phyloP scores from a whole-genome alignment of 176 grass and related monocot species.

The Oropetium thomaeum region DNA sequence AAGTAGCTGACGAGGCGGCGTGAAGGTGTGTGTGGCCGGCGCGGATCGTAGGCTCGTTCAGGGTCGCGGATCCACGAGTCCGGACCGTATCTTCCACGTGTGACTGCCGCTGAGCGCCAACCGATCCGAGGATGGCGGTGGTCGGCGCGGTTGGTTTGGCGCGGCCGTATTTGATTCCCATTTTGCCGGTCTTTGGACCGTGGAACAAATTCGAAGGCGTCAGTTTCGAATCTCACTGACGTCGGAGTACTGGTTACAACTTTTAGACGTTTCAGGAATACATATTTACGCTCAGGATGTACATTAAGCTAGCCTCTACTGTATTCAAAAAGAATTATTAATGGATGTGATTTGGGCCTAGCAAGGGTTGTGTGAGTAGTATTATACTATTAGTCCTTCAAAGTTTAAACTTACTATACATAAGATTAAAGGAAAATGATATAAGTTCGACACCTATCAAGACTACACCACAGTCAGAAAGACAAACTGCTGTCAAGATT shows the following conservation, averaged over 20 bases:
- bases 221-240: background rate
- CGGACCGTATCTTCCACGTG: background rate
- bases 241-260: background rate
- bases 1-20: slow-evolving; percentile 6
- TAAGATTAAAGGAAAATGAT: too few relatives aligned
- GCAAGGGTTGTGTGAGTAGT: too few relatives aligned
- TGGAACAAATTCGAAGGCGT: background rate
- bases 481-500: too few relatives aligned
- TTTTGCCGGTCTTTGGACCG: background rate
- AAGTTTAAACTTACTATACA: too few relatives aligned
- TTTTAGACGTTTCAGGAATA: too few relatives aligned
- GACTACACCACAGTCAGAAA: too few relatives aligned
- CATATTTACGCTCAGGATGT: too few relatives aligned
- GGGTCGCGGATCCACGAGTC: background rate
- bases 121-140: background rate
- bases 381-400: too few relatives aligned
- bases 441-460: too few relatives aligned
- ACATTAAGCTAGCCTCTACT: too few relatives aligned
- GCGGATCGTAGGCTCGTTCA: background rate
- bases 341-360: too few relatives aligned
- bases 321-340: too few relatives aligned
- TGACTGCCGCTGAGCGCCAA: background rate
- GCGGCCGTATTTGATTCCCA: background rate
- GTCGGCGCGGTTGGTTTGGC: background rate
- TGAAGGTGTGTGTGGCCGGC: background rate